Evolutionary conservation across 306 rosid species (phyloP), one percentile per base, ranked within the genome.

Genomic region (Cicer bijugum): DNA sequence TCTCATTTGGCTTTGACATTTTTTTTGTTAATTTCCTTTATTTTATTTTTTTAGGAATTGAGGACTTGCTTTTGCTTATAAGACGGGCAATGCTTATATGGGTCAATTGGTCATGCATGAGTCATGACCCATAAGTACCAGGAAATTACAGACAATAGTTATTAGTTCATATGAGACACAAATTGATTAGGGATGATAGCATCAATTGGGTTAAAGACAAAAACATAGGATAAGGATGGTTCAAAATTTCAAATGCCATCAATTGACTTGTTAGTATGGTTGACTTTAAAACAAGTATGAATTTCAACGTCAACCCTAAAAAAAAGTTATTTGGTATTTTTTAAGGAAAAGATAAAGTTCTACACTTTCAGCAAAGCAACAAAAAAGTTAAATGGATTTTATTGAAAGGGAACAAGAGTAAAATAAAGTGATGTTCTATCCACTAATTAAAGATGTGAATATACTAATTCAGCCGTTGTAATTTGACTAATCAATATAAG

Each of bases 271-370:
- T 64, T 64, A 14, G 5, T 40, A 15, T 55, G 15, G 47, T 75
- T 81, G 84, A 70, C 74, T 69, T 65, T 20, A 45, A 64, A 55
- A 43, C 42, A 45, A 17, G 50, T 15, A 12, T 64, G 50, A 39
- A 60, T 51, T 59, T 80, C 76, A 74, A 80, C 42, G 56, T 63
- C 75, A 45, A 56, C 14, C 33, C 15, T 4, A 15, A 64, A 64
- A 40, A 48, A 37, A 75, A 47, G 40, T 28, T 28, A 2, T 28
- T 28, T 28, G 33, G 33, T 28, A 28, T 28, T 28, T 28, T 3
- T 0, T 28, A 28, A 28, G 4, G 33, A 28, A 28, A 28, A 28
- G 33, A 28, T 28, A 28, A 28, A 28, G 33, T 16, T 16, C 33
- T 28, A 28, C 33, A 28, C 33, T 28, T 28, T 28, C 33, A 28